These are phyloP conservation scores for Penicillium lividum DNA, from an alignment of 495 filamentous ascomycete species.

Conservation along the genomic window DNA sequence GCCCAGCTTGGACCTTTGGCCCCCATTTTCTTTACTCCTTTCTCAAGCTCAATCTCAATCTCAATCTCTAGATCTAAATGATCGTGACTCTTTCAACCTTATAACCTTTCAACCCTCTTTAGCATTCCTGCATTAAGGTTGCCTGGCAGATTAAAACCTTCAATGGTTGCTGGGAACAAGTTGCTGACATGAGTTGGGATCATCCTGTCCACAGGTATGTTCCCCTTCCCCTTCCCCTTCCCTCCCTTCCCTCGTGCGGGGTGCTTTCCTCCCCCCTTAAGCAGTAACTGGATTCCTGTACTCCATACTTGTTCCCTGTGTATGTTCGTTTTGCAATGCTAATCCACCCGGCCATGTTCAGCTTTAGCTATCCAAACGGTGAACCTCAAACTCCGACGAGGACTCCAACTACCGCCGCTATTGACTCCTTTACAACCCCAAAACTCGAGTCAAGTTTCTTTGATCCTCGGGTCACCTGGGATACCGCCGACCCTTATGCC, in stretches of 20 bases:
- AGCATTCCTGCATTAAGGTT: constrained; percentile 26
- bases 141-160: constrained; percentile 40
- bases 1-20: neutral
- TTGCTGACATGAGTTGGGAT: constrained; percentile 74
- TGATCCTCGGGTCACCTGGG: constrained; percentile 54
- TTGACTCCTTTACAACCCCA: constrained; percentile 69
- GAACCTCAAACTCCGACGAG: constrained; percentile 76
- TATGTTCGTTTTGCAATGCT: constrained; percentile 30
- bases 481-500: constrained; percentile 54
- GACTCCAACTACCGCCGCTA: constrained; percentile 66
- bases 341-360: constrained; percentile 46
- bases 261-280: constrained; percentile 10
- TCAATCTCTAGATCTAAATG: neutral
- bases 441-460: constrained; percentile 58
- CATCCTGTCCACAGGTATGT: constrained; percentile 70
- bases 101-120: neutral
- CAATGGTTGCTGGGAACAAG: constrained; percentile 45
- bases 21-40: neutral
- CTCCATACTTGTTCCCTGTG: no score
- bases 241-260: constrained; percentile 27
- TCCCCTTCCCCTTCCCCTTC: constrained; percentile 13
- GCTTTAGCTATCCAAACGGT: constrained; percentile 77
- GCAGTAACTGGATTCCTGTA: no score
- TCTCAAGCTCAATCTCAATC: neutral
- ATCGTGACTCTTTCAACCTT: constrained; percentile 11